Conservation (phyloP, 129 eudicot species). For the Artemisia annua region DNA sequence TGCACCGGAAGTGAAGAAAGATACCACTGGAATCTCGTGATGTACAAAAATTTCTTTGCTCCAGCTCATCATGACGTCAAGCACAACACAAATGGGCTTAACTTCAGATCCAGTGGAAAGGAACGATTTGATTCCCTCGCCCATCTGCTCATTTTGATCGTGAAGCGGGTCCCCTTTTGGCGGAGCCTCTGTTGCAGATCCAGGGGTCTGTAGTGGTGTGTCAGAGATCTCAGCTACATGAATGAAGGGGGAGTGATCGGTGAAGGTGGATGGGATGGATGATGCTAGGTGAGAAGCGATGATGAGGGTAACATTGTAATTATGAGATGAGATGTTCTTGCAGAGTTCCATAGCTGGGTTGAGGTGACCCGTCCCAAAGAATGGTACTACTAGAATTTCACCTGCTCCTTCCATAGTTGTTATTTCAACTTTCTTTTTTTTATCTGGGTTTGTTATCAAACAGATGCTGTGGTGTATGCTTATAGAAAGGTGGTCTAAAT, state of each 20-base stretch:
- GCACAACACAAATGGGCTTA: slow-evolving; percentile 49
- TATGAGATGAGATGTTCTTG: slow-evolving; percentile 43
- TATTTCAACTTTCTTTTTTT: slow-evolving; percentile 31
- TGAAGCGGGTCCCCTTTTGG: slow-evolving; percentile 30
- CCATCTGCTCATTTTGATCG: slow-evolving; percentile 39
- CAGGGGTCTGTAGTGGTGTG: slow-evolving; percentile 33
- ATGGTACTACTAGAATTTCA: slow-evolving; percentile 63
- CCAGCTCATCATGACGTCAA: slow-evolving; percentile 84
- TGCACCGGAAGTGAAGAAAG: slow-evolving; percentile 21
- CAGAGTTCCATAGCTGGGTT: slow-evolving; percentile 68
- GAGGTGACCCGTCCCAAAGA: slow-evolving; percentile 69
- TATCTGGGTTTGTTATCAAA: slow-evolving; percentile 21
- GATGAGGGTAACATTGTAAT: slow-evolving; percentile 44
- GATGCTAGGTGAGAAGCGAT: slow-evolving; percentile 68
- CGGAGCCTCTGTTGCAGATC: background rate
- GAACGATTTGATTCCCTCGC: slow-evolving; percentile 48
- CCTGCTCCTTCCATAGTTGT: slow-evolving; percentile 36
- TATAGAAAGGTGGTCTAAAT: slow-evolving; percentile 3
- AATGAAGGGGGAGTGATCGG: slow-evolving; percentile 40
- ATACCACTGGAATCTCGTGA: slow-evolving; percentile 23
- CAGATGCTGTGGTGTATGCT: background rate
- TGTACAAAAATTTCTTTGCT: slow-evolving; percentile 47
- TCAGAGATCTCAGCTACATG: slow-evolving; percentile 37
- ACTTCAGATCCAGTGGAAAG: slow-evolving; percentile 25
- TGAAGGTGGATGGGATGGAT: slow-evolving; percentile 52